Conservation (phyloP, 805 yeast genomes). For the Candida incommunis region DNA sequence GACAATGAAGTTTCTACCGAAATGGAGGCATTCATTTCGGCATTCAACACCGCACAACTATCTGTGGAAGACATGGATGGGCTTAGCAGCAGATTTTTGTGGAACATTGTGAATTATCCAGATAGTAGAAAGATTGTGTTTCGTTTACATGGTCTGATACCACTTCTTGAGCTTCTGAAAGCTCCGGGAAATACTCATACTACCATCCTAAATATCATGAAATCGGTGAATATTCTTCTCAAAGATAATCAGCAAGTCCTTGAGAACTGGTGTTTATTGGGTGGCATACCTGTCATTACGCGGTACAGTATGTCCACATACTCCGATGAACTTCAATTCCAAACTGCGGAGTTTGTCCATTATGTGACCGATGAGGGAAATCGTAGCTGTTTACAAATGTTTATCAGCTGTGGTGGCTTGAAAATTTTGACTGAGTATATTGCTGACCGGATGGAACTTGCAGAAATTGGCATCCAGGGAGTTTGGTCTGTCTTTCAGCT, state of each 20-base stretch:
- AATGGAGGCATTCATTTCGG: neutral
- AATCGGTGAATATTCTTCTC: neutral
- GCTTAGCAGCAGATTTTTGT: neutral
- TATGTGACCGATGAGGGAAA: neutral
- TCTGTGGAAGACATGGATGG: neutral
- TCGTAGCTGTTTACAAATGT: neutral
- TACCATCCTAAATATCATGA: neutral
- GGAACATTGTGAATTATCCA: neutral
- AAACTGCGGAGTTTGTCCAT: neutral
- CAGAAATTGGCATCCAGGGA: neutral
- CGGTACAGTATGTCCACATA: neutral
- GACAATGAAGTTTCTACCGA: neutral
- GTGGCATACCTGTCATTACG: neutral
- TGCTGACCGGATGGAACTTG: neutral
- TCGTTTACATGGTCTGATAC: neutral
- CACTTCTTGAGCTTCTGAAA: neutral
- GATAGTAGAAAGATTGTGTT: neutral
- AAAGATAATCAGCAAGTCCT: neutral
- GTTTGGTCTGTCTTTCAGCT: neutral
- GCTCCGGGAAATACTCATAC: neutral
- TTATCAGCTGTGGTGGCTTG: slow-evolving; percentile 1
- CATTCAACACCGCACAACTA: neutral
- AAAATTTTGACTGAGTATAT: neutral
- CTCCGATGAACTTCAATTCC: neutral
- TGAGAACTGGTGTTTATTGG: neutral